phyloP scores from a whole-genome alignment of 2,329 filamentous ascomycete species.

The Talaromyces sp. region DNA sequence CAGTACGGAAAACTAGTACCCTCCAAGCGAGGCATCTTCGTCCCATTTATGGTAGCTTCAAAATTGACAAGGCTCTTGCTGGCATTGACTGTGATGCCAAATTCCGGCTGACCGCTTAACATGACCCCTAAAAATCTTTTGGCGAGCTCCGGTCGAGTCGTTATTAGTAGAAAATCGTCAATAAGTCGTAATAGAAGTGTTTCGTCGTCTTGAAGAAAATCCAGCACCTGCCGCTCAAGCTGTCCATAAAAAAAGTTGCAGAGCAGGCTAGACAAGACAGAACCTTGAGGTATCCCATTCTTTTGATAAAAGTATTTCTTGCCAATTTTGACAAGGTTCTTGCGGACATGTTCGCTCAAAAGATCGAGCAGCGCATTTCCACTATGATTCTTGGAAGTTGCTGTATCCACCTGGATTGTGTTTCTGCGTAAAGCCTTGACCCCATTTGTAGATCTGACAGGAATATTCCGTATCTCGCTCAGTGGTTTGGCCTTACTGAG shows the following conservation, averaged over 20 bases:
- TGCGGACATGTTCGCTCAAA: slow-evolving; percentile 72
- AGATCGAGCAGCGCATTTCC: slow-evolving; percentile 64
- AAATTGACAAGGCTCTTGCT: slow-evolving; percentile 86
- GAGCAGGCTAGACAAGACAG: slow-evolving; percentile 76
- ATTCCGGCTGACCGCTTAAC: slow-evolving; percentile 72
- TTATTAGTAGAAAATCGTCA: slow-evolving; percentile 91
- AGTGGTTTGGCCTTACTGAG: slow-evolving; percentile 49
- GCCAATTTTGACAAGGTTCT: slow-evolving; percentile 83
- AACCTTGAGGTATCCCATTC: slow-evolving; percentile 88
- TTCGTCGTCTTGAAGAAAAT: slow-evolving; percentile 60
- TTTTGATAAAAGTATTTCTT: slow-evolving; percentile 86
- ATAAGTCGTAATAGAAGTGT: slow-evolving; percentile 76
- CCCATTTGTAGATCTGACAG: slow-evolving; percentile 30
- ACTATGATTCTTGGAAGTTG: slow-evolving; percentile 56
- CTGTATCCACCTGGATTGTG: slow-evolving; percentile 73
- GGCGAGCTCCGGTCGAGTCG: slow-evolving; percentile 64
- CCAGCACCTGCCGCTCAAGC: slow-evolving; percentile 67
- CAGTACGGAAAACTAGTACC: slow-evolving; percentile 75
- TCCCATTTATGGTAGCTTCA: slow-evolving; percentile 56
- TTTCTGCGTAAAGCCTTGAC: slow-evolving; percentile 57
- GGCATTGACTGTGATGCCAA: slow-evolving; percentile 73
- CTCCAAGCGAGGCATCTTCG: slow-evolving; percentile 50
- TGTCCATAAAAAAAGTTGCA: slow-evolving; percentile 97
- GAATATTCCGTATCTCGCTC: slow-evolving; percentile 45
- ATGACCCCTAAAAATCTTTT: slow-evolving; percentile 71